These are phyloP conservation scores for Hansenula sp. DNA, from an alignment of 1,139 yeast genomes.

Conservation along the genomic window DNA sequence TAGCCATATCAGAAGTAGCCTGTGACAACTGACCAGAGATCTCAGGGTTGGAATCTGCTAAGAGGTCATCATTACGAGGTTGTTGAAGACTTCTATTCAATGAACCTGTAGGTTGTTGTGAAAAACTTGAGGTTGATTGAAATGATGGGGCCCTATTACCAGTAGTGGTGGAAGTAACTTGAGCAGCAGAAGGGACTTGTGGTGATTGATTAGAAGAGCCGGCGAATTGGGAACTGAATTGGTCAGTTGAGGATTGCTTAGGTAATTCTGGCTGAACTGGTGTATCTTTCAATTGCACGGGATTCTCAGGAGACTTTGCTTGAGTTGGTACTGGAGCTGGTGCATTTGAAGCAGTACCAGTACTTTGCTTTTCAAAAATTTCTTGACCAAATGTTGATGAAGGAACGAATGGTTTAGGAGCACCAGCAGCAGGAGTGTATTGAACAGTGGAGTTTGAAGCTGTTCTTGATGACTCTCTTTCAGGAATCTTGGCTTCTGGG, in stretches of 20 bases:
- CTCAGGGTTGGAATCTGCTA: slow-evolving; percentile 47
- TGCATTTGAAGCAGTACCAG: slow-evolving; percentile 22
- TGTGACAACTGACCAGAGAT: slow-evolving; percentile 66
- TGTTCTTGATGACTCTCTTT: slow-evolving; percentile 23
- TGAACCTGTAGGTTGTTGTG: slow-evolving; percentile 4
- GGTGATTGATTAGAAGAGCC: background rate
- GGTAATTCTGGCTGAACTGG: slow-evolving; percentile 18
- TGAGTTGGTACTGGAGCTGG: slow-evolving; percentile 9
- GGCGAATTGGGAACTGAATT: background rate
- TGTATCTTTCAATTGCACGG: slow-evolving; percentile 5
- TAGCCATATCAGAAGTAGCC: slow-evolving; percentile 84
- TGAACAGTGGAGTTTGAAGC: slow-evolving; percentile 26
- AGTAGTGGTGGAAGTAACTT: background rate
- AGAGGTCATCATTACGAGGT: slow-evolving; percentile 40
- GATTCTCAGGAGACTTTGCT: slow-evolving; percentile 8
- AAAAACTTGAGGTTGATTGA: slow-evolving; percentile 5
- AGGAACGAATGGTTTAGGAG: slow-evolving; percentile 35
- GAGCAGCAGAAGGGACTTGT: too few relatives aligned
- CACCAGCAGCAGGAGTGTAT: slow-evolving; percentile 19
- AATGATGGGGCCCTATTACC: background rate
- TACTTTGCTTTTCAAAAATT: slow-evolving; percentile 37
- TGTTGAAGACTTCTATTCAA: slow-evolving; percentile 6
- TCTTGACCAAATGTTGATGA: slow-evolving; percentile 58
- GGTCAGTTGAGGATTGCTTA: slow-evolving; percentile 1
- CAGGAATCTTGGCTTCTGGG: slow-evolving; percentile 14